Evolutionary conservation across 805 yeast genomes (phyloP), one percentile per base, ranked within the genome.

Genomic region (Hanseniaspora lachancei): DNA sequence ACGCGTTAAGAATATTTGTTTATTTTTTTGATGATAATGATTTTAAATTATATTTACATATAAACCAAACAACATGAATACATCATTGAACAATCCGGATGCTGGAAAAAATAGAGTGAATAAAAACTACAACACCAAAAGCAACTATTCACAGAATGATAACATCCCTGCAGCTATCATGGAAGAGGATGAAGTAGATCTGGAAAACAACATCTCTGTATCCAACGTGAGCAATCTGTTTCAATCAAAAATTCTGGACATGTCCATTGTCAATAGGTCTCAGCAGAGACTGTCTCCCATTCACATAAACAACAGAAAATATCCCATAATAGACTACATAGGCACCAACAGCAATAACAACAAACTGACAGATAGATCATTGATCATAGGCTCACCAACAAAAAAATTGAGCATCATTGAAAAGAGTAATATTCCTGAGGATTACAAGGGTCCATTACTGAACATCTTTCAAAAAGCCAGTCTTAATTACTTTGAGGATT

Each of bases 271-370:
- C 21, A 52, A 46, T 16, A 52, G 46, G 32, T 52, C 56, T 5
- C 56, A 52, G 27, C 56, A 52, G 29, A 44, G 56, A 21, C 34
- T 52, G n/a, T 52, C 56, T 15, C 56, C 56, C 15, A 52, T 52
- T 12, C 56, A 52, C 46, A 52, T 52, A 13, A 52, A 52, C 34
- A 52, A 52, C 35, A 36, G 56, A 38, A 52, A 52, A 18, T 46
- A 52, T 29, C 56, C 56, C 3, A 52, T 52, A 1, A 52, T 52
- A 5, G 56, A 52, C 39, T 52, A 52, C 35, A 44, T 52, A 23
- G 47, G 41, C 41, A 43, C 46, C 10, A 50, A 34, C 35, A 36
- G 44, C 41, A 21, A 21, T 8, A 42, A 27, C 35, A 23, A 44
- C 18, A 42, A 44, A 16, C 15, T 52, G 2, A 27, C n/a, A 4